Conservation (phyloP, 2,329 filamentous ascomycete genomes). For the Cordyceps javanica region DNA sequence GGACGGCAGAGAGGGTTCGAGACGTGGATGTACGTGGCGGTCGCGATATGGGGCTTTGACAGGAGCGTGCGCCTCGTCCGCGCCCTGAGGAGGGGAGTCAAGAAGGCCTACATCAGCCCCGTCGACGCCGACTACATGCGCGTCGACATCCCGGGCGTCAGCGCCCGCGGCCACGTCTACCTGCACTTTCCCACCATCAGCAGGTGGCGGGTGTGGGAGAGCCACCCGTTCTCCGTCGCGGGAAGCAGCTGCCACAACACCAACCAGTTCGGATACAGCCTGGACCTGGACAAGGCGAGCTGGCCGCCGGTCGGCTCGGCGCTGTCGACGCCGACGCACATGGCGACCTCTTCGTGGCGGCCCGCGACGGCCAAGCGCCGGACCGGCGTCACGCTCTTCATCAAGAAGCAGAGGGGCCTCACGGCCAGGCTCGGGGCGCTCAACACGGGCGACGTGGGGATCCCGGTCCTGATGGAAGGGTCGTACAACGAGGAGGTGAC, state of each 20-base stretch:
- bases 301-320: not conserved
- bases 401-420: conserved; percentile 15
- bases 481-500: conserved; percentile 16
- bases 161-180: conserved; percentile 22
- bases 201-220: conserved; percentile 24
- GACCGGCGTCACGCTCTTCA: conserved; percentile 15
- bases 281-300: conserved; percentile 1
- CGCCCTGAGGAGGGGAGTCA: conserved; percentile 16
- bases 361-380: not conserved
- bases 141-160: conserved; percentile 20
- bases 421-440: conserved; percentile 13
- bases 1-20: conserved; percentile 38
- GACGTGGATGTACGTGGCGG: conserved; percentile 22
- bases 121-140: conserved; percentile 22
- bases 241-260: conserved; percentile 4
- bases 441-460: not conserved
- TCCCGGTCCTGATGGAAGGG: conserved; percentile 19
- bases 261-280: not conserved
- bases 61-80: conserved; percentile 17
- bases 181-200: conserved; percentile 22
- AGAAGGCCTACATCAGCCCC: conserved; percentile 17
- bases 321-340: not conserved
- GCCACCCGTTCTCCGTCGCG: conserved; percentile 25
- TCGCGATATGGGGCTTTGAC: conserved; percentile 23
- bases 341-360: not conserved